Evolutionary conservation across 2,329 filamentous ascomycete species (phyloP), one percentile per base, ranked within the genome.

Genomic region (Fusarium napiforme): DNA sequence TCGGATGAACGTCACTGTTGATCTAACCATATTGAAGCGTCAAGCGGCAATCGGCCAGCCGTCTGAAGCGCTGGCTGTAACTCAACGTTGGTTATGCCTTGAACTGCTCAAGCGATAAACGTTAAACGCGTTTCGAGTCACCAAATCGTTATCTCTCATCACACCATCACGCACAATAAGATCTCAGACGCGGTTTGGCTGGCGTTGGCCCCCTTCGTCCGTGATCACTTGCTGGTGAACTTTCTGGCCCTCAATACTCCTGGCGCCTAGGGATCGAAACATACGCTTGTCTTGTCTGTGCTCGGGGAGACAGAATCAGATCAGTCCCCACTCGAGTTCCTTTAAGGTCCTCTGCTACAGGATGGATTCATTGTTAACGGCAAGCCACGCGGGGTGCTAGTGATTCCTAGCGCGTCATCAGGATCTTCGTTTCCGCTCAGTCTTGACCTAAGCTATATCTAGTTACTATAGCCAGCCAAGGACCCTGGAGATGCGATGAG

Each of bases 331-430:
- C 75, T 40, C 26, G 26, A 57, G 60, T 65, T 66, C 69, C 69
- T 69, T 73, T 64, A 63, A 73, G 63, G 67, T 71, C 70, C 69
- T 76, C 72, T 61, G 46, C 46, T 69, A 61, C 37, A 69, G 28
- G 36, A 67, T 46, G 21, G 37, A 60, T 60, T 63, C 62, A 55
- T 55, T 62, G 52, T 65, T 60, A 42, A 72, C 53, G 56, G 57
- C 64, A 70, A 77, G 60, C 67, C 67, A 77, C 69, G 59, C 60
- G 60, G 71, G 63, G 47, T 61, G 56, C 59, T 73, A 67, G 74
- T 53, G 63, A 58, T 28, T 73, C 50, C 66, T 64, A 71, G 73
- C 60, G 61, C 53, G 45, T 46, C 62, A 60, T 60, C 50, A 26
- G 58, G 50, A 49, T 57, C 61, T 53, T 64, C 26, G 70, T 69